Conservation (phyloP, 345 rosid genomes). For the Populus tremula region DNA sequence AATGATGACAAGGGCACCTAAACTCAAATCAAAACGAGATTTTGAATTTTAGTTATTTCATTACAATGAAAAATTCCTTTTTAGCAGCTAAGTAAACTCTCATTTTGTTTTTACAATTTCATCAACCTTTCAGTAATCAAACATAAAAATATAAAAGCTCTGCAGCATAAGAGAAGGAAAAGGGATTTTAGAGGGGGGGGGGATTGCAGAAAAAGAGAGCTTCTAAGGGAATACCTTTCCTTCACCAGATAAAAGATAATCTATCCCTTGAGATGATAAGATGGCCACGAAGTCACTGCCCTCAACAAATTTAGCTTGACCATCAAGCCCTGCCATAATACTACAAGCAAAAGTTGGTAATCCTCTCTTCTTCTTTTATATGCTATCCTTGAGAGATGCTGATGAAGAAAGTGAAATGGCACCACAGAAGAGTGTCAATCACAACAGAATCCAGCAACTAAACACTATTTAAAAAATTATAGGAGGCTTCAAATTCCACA, state of each 20-base stretch:
- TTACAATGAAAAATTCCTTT: background rate
- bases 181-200: background rate
- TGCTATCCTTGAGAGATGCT: slow-evolving; percentile 1
- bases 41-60: background rate
- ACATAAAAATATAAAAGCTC: background rate
- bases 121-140: background rate
- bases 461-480: background rate
- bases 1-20: slow-evolving; percentile 61
- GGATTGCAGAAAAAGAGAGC: background rate
- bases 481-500: no score
- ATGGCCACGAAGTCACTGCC: slow-evolving; percentile 32
- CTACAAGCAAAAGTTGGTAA: slow-evolving; percentile 2
- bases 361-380: slow-evolving; percentile 16
- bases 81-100: background rate
- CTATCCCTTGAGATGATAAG: slow-evolving; percentile 55
- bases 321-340: slow-evolving; percentile 39
- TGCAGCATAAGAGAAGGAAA: background rate
- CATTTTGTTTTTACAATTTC: background rate
- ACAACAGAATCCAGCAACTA: slow-evolving; percentile 4
- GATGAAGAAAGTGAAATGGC: background rate
- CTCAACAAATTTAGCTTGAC: slow-evolving; percentile 21
- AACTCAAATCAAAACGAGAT: slow-evolving; percentile 6
- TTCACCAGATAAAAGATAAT: slow-evolving; percentile 52
- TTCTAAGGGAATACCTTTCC: slow-evolving; percentile 37
- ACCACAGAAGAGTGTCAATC: slow-evolving; percentile 4